Conservation (phyloP, 345 rosid species). For the Luvunga scandens region DNA sequence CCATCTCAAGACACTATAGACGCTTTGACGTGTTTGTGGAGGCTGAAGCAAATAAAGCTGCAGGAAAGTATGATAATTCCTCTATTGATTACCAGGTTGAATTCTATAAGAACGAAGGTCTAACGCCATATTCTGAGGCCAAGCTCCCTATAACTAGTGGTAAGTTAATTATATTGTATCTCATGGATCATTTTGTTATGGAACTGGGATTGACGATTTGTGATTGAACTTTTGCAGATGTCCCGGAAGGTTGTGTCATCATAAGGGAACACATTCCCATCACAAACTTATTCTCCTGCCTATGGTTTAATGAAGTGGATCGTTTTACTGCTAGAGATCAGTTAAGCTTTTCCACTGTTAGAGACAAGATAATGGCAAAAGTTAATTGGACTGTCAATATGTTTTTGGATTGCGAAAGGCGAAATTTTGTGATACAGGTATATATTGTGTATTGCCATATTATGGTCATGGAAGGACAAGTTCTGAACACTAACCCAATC, state of each 20-base stretch:
- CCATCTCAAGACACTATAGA: conserved; percentile 78
- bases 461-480: background rate
- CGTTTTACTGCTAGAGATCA: conserved; percentile 91
- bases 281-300: conserved; percentile 73
- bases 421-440: conserved; percentile 92
- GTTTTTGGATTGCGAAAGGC: conserved; percentile 93
- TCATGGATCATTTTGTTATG: background rate
- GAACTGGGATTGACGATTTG: conserved; percentile 7
- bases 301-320: conserved; percentile 97
- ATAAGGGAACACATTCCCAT: conserved; percentile 80
- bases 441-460: background rate
- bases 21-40: conserved; percentile 86
- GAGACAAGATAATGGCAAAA: conserved; percentile 75
- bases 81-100: conserved; percentile 79
- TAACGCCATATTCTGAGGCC: conserved; percentile 65
- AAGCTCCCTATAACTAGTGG: conserved; percentile 94
- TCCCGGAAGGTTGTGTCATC: conserved; percentile 95
- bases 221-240: conserved; percentile 51
- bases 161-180: conserved; percentile 23
- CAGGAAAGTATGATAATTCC: conserved; percentile 71
- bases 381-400: conserved; percentile 68
- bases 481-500: background rate
- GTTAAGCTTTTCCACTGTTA: conserved; percentile 76
- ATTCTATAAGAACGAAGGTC: conserved; percentile 75
- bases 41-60: conserved; percentile 94